Evolutionary conservation across 1,139 yeast species (phyloP).

Genomic region (Magnusiomyces suaveolens): DNA sequence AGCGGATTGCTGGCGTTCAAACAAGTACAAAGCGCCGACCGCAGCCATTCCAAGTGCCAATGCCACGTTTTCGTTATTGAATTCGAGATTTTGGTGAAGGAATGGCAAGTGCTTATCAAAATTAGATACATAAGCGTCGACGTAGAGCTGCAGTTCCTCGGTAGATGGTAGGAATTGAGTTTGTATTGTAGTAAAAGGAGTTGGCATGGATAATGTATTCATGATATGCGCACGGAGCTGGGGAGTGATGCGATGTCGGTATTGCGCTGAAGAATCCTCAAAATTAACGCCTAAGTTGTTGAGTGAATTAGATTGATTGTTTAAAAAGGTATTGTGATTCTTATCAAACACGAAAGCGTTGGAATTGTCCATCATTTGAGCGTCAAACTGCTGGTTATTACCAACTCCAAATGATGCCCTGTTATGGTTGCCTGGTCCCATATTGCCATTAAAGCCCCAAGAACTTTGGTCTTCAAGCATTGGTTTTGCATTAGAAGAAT

Average conservation of each 20-base stretch:
- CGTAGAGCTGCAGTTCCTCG: slow-evolving; percentile 67
- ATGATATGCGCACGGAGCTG: slow-evolving; percentile 57
- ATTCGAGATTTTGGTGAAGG: slow-evolving; percentile 59
- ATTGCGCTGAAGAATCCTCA: neutral
- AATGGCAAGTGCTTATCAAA: slow-evolving; percentile 77
- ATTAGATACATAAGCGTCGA: slow-evolving; percentile 59
- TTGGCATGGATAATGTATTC: slow-evolving; percentile 45
- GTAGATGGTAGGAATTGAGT: slow-evolving; percentile 53
- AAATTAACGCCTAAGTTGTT: neutral
- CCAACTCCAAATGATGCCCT: too few species aligned
- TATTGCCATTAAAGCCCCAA: neutral
- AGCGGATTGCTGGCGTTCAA: slow-evolving; percentile 69
- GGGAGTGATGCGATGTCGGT: slow-evolving; percentile 42
- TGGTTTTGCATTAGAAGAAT: neutral
- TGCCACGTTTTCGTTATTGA: slow-evolving; percentile 59
- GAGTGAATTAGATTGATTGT: neutral
- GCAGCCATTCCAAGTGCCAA: slow-evolving; percentile 75
- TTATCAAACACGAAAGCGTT: too few species aligned
- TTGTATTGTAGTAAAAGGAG: slow-evolving; percentile 46
- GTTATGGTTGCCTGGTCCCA: too few species aligned
- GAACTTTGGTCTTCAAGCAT: neutral
- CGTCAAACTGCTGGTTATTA: neutral
- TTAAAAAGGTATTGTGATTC: neutral
- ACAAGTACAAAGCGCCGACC: slow-evolving; percentile 78
- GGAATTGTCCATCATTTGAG: too few species aligned